Conservation (phyloP, 305 asterid species). For the Petunia hybrid region DNA sequence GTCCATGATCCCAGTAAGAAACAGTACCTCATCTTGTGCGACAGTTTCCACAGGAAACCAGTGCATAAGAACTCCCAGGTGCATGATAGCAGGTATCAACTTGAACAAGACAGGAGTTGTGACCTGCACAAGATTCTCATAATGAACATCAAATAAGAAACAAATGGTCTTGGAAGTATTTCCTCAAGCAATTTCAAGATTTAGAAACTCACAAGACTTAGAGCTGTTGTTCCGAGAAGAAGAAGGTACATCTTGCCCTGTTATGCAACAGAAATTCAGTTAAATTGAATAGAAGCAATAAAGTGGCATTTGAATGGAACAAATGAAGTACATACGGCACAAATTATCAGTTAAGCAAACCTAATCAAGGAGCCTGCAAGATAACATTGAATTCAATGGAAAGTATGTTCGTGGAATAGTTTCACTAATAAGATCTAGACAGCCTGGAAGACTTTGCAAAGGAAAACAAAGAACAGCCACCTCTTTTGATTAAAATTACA, state of each 20-base stretch:
- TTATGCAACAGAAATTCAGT: constrained; percentile 31
- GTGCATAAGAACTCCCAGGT: constrained; percentile 82
- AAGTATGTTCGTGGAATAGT: background rate
- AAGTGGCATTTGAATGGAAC: background rate
- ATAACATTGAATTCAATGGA: background rate
- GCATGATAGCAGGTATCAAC: constrained; percentile 80
- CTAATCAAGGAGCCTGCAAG: constrained; percentile 15
- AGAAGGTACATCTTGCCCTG: constrained; percentile 97
- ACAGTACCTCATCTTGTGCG: constrained; percentile 63
- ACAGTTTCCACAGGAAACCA: constrained; percentile 84
- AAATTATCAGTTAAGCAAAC: constrained; percentile 1
- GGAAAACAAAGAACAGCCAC: background rate
- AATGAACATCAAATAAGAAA: constrained; percentile 30
- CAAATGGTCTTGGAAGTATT: constrained; percentile 19
- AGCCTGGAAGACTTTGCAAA: constrained; percentile 10
- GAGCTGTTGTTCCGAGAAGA: constrained; percentile 97
- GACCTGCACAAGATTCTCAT: constrained; percentile 58
- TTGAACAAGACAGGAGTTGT: constrained; percentile 93
- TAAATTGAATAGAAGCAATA: constrained; percentile 6
- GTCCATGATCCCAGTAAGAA: constrained; percentile 30
- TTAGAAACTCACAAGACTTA: constrained; percentile 79
- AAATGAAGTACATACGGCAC: constrained; percentile 25
- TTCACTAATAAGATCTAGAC: constrained; percentile 14
- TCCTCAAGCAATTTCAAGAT: constrained; percentile 20
- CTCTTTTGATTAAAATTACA: background rate